A percentile compares a stretch with the other conserved stretches of the same genome.
These are phyloP conservation scores for Leccinellum luteum DNA, from an alignment of 768 basidiomycete genomes.

Conservation along the genomic window DNA sequence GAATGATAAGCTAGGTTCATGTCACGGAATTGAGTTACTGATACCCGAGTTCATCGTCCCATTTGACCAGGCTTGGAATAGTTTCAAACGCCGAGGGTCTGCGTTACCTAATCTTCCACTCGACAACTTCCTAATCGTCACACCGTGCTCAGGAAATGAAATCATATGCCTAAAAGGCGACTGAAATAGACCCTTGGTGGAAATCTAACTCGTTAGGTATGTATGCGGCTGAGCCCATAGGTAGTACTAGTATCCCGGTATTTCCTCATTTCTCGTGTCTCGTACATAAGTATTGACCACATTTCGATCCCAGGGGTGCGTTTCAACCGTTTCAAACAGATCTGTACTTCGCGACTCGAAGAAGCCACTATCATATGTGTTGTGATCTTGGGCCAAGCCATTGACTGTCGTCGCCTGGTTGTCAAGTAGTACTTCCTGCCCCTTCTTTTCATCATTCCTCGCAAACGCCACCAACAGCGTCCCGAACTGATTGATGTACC, in stretches of 20 bases:
- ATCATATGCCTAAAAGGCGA: background rate
- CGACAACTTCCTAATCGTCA: background rate
- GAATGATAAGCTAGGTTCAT: background rate
- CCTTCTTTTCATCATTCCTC: background rate
- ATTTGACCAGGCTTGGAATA: background rate
- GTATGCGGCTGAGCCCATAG: too few relatives aligned
- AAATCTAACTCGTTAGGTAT: background rate
- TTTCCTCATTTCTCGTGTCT: background rate
- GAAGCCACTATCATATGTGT: background rate
- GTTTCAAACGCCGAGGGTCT: background rate
- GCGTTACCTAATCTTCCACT: background rate
- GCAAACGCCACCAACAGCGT: background rate
- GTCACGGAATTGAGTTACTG: background rate
- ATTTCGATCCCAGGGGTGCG: background rate
- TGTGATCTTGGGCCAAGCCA: background rate
- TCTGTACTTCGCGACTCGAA: background rate
- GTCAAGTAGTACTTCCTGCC: background rate
- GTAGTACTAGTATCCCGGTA: too few relatives aligned
- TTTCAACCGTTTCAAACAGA: background rate
- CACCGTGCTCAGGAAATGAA: background rate
- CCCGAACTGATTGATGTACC: background rate
- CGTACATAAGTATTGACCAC: background rate
- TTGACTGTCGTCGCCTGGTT: background rate
- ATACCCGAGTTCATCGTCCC: background rate
- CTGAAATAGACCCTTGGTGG: background rate